Evolutionary conservation across 371 early-diverging fungal species (phyloP), one percentile per base, ranked within the genome.

Genomic region (Mortierella sp.): DNA sequence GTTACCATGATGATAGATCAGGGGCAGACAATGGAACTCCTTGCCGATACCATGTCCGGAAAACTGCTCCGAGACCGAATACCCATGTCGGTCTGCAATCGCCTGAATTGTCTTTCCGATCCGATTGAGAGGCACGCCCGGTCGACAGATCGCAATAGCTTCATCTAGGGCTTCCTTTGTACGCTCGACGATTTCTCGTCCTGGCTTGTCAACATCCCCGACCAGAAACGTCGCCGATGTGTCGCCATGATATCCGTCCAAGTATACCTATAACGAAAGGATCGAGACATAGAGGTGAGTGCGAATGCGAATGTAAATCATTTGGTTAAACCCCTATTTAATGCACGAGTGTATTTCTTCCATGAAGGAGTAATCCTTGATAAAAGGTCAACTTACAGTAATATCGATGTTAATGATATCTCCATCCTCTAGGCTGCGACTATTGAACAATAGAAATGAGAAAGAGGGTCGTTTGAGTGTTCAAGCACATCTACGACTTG

Each of bases 321-420:
- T n/a, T n/a, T n/a, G n/a, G n/a, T n/a, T n/a, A n/a, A n/a, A n/a
- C n/a, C n/a, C n/a, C n/a, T n/a, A n/a, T n/a, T n/a, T n/a, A n/a
- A n/a, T n/a, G n/a, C 19, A 45, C 16, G 13, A 45, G 1, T 1
- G 45, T n/a, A 13, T 45, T 45, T 4, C 45, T 45, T 8, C 14
- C 11, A 45, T 45, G 19, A n/a, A 8, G 22, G 22, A 47, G 22
- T n/a, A n/a, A n/a, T n/a, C n/a, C 50, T 5, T 24, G 11, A 40
- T 3, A 41, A n/a, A n/a, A n/a, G n/a, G n/a, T 34, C 0, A 4
- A 45, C 89, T 68, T 86, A 93, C 91, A 9, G 93, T 93, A 2
- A 94, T 86, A 73, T 97, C 97, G n/a, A 97, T 86, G 85, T 96
- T 97, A 68, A 97, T 87, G 48, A 97, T 93, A 85, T 97, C 97